Base-by-base conservation (phyloP, 2,329 filamentous ascomycete species). In the Aspergillus persii region DNA sequence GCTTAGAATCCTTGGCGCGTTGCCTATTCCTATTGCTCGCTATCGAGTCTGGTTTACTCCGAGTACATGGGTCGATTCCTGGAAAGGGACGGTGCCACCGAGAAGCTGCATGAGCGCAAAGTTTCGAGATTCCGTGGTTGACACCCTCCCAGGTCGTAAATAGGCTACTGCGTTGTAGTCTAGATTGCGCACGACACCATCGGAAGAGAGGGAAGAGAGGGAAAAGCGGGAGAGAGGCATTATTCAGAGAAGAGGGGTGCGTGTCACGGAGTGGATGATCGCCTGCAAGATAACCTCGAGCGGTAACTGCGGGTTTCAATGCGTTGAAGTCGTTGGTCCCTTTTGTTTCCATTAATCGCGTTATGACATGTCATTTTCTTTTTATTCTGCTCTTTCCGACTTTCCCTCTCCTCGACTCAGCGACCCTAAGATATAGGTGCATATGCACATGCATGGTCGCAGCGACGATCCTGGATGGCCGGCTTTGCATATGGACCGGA, bases 401-500 rank as follows among this genome's bases (percentile, higher is more conserved):
- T 8, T 8, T 31, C 30, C 30, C 30, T 31, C 30, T 3, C 30
- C 30, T 31, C 30, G 30, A 31, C 6, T 31, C 30, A 31, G 30
- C 5, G 30, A 26, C 41, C n/a, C 29, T 33, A 33, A 47, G 44
- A 49, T 55, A 18, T 26, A 57, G 56, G 15, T 53, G 56, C 56
- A 57, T 57, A 57, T 53, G 53, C 46, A 33, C 8, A 36, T 55
- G 53, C 53, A 49, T 18, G 56, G 56, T 26, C 15, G 55, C 26
- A 41, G 23, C 1, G 33, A 50, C 11, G 18, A 18, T 23, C 18
- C 18, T 23, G 8, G 26, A 18, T 53, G 50, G 50, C 6, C 36
- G 36, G 15, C 36, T 41, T 41, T 41, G 36, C 36, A 41, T 41
- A 18, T n/a, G 36, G 36, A 41, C 36, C 15, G 36, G 36, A 41